A percentile compares a stretch with the other conserved stretches of the same genome.
These are phyloP conservation scores for Lotus japonicus DNA, from an alignment of 306 rosid species.

Conservation along the genomic window DNA sequence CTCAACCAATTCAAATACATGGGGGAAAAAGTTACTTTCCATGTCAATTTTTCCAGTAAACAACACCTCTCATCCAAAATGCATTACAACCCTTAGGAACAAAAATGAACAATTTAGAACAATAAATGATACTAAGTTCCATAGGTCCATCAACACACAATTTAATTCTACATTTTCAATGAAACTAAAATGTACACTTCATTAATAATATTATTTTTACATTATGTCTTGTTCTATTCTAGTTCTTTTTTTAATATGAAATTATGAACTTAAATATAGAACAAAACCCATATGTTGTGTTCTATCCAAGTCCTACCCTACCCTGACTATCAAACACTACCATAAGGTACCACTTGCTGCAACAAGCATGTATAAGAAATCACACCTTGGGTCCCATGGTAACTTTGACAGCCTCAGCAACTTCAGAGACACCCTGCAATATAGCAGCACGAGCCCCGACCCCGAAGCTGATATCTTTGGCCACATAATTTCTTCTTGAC, in stretches of 20 bases:
- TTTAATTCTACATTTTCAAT: no score
- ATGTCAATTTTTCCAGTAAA: not conserved
- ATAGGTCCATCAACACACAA: not conserved
- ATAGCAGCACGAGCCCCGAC: slow-evolving; percentile 86
- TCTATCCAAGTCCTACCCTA: no score
- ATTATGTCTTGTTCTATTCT: no score
- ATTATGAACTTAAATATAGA: no score
- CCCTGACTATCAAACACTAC: no score
- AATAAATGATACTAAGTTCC: not conserved
- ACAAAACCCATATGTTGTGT: no score
- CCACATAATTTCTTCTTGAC: slow-evolving; percentile 59
- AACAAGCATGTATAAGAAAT: not conserved
- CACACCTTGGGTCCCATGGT: slow-evolving; percentile 94
- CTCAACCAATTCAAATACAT: slow-evolving; percentile 21
- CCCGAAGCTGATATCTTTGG: slow-evolving; percentile 80
- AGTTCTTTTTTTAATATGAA: no score
- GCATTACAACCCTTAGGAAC: not conserved
- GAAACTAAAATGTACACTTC: no score
- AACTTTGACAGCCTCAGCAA: slow-evolving; percentile 95
- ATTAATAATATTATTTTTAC: no score
- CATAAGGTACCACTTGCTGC: not conserved
- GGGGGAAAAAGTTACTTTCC: not conserved
- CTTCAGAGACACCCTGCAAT: slow-evolving; percentile 82
- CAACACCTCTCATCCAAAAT: not conserved
- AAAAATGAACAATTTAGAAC: not conserved